phyloP scores from a whole-genome alignment of 192 early-diverging fungal species.

The Umbelopsis sp. region DNA sequence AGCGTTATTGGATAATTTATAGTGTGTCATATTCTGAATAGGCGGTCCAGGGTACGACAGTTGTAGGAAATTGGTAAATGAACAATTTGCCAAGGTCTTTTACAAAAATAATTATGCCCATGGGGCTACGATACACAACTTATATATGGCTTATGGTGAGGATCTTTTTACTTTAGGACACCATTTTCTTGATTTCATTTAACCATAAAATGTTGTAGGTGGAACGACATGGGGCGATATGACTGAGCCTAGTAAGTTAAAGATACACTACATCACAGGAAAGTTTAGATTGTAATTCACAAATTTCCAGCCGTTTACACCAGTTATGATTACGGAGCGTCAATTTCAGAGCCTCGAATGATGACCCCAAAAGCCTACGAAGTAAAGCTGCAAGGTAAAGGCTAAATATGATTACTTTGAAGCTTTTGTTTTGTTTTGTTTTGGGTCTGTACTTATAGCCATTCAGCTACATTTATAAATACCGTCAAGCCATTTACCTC shows the following conservation, averaged over 20 bases:
- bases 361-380: not conserved
- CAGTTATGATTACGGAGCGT: conserved; percentile 3
- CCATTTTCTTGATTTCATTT: not conserved
- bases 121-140: conserved; percentile 56
- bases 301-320: not conserved
- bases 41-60: not conserved
- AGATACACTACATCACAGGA: not conserved
- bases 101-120: conserved; percentile 46
- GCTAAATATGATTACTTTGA: not conserved
- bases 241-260: too few relatives aligned
- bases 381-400: conserved; percentile 9
- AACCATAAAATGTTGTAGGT: not conserved
- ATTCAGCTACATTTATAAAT: too few relatives aligned
- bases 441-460: not conserved
- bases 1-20: not conserved
- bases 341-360: conserved; percentile 7
- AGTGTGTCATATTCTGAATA: not conserved
- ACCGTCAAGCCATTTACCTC: too few relatives aligned
- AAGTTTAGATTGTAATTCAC: not conserved
- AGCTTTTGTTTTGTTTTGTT: too few relatives aligned
- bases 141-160: conserved; percentile 68
- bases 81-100: conserved; percentile 25
- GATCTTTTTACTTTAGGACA: not conserved
- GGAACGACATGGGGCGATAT: not conserved
- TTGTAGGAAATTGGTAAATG: not conserved